phyloP scores from a whole-genome alignment of 2,329 filamentous ascomycete species.

The Arthrobotrys conoides region DNA sequence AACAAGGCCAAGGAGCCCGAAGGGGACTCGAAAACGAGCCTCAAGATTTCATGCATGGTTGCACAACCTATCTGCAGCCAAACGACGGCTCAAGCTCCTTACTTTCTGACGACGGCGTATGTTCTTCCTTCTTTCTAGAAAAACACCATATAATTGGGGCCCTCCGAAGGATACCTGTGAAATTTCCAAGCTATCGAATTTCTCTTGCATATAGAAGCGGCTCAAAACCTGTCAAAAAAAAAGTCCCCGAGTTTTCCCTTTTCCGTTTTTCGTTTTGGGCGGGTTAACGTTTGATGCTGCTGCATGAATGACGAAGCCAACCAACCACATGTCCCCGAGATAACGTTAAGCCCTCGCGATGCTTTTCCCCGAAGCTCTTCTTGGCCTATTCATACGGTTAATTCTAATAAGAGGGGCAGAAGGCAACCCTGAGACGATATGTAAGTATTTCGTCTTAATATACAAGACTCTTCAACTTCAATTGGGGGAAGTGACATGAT shows the following conservation, averaged over 20 bases:
- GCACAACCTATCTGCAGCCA: conserved; percentile 20
- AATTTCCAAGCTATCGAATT: conserved; percentile 7
- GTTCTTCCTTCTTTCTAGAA: background rate
- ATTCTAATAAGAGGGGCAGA: conserved; percentile 20
- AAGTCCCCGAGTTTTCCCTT: background rate
- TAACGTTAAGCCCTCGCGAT: conserved; percentile 33
- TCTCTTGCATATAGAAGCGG: conserved; percentile 6
- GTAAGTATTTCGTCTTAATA: background rate
- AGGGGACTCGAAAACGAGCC: conserved; percentile 4
- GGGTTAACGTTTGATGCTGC: background rate
- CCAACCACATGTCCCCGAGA: conserved; percentile 13
- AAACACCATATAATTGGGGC: background rate
- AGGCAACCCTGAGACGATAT: conserved; percentile 5
- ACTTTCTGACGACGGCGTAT: background rate
- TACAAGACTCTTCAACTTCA: background rate
- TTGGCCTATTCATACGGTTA: conserved; percentile 26
- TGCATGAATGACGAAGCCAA: conserved; percentile 16
- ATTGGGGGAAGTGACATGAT: conserved; percentile 13
- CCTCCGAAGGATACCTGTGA: background rate
- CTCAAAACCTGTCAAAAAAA: conserved; percentile 26
- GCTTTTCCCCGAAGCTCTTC: conserved; percentile 20
- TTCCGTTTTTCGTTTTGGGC: background rate
- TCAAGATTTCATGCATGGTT: conserved; percentile 13
- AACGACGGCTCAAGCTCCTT: background rate
- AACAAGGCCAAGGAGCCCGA: conserved; percentile 11